These are phyloP conservation scores for Herpotrichia juniperi DNA, from an alignment of 2,329 filamentous ascomycete species.

Conservation along the genomic window DNA sequence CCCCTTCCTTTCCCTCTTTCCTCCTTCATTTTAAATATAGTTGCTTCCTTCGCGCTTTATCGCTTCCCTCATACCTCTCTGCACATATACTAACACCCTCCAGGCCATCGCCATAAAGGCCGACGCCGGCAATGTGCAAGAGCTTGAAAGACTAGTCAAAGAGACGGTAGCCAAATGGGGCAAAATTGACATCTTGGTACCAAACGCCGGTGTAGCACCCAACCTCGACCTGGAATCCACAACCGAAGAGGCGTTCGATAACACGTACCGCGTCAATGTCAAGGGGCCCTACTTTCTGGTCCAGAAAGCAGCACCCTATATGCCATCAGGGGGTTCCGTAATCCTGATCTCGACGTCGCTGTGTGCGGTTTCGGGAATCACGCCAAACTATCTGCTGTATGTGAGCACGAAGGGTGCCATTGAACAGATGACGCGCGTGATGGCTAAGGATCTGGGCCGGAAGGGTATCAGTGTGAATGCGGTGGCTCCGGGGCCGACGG, in stretches of 20 bases:
- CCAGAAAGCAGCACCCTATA: slow-evolving; percentile 31
- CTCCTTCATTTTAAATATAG: no score
- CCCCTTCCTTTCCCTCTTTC: no score
- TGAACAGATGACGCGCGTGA: slow-evolving; percentile 62
- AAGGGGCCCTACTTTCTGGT: slow-evolving; percentile 33
- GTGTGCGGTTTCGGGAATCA: slow-evolving; percentile 17
- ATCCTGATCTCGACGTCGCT: slow-evolving; percentile 29
- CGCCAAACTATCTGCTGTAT: slow-evolving; percentile 48
- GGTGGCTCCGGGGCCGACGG: slow-evolving; percentile 61
- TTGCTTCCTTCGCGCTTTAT: no score
- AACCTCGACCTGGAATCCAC: slow-evolving; percentile 61
- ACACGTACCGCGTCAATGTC: slow-evolving; percentile 66
- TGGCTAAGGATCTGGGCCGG: slow-evolving; percentile 61
- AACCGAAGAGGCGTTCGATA: slow-evolving; percentile 66
- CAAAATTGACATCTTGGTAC: slow-evolving; percentile 62
- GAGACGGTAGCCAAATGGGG: slow-evolving; percentile 44
- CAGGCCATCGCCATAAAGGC: slow-evolving; percentile 63
- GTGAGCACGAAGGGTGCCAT: slow-evolving; percentile 64
- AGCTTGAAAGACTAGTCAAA: slow-evolving; percentile 57
- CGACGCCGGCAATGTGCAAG: slow-evolving; percentile 56
- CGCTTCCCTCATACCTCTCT: no score
- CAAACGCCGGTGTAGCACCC: slow-evolving; percentile 62
- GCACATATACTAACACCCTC: no score
- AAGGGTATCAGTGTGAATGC: slow-evolving; percentile 60
- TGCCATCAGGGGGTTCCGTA: slow-evolving; percentile 17